Base-by-base conservation (phyloP, 495 filamentous ascomycete species). In the Aspergillus diversus region DNA sequence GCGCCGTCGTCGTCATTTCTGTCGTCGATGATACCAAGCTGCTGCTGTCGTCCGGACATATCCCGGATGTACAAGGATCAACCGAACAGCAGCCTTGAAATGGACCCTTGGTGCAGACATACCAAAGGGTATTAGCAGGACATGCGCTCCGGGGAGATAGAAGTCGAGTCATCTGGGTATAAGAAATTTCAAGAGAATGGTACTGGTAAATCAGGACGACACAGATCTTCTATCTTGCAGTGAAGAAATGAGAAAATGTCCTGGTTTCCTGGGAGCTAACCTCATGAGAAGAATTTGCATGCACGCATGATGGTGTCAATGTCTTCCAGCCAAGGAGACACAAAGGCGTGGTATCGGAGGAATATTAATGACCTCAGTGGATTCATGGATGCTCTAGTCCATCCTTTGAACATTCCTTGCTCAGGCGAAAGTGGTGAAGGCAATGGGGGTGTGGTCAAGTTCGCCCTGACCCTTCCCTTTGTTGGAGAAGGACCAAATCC, bases 51-150 rank as follows among this genome's bases (percentile, higher is more conserved):
- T 74, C 75, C 8, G 71, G 68, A 69, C 78, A 80, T 7, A 74
- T 47, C 3, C 74, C 75, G 35, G 55, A 57, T 5, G 60, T 67
- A 56, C 78, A 79, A 16, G 78, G 75, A 58, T 79, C 66, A 16
- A 61, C 70, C 12, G 74, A 75, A 51, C 78, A 80, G 62, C 78
- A 80, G 39, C 77, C 78, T n/a, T 37, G 59, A 57, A 68, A 79
- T 42, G 55, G 27, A 0, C 71, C 71, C 48, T 33, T 59, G 6
- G 54, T 64, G 56, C 78, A 78, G 33, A 72, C 65, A 67, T 79
- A 80, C 63, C 63, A 79, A 17, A 31, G 59, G 33, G 67, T 66
- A 32, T 60, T 51, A 0, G 34, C 57, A 0, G 68, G 33, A 57
- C 75, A 76, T 31, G 47, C 63, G 21, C 33, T 47, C 21, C 37